Conservation (phyloP, 371 early-diverging fungal species). For the Syncephalastrum racemosum region DNA sequence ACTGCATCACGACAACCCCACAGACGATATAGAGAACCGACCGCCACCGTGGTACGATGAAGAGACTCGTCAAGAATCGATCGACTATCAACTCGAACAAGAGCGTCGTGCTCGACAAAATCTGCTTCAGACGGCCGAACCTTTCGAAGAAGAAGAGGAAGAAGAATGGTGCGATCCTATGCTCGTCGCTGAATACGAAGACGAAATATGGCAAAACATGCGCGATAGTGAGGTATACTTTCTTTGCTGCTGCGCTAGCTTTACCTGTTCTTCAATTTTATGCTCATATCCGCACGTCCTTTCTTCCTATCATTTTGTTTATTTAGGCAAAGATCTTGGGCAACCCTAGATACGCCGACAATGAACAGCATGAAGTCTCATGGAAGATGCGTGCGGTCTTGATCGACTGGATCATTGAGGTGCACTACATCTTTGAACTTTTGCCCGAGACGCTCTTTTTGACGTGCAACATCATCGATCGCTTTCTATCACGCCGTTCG, state of each 20-base stretch:
- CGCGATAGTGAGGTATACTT: constrained; percentile 65
- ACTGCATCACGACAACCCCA: constrained; percentile 1
- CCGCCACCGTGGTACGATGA: not conserved
- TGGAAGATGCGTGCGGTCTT: constrained; percentile 95
- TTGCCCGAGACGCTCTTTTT: constrained; percentile 97
- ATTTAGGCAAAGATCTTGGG: constrained; percentile 64
- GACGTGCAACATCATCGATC: constrained; percentile 95
- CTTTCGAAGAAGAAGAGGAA: not conserved
- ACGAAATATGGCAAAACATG: constrained; percentile 88
- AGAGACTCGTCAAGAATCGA: not conserved
- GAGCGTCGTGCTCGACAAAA: not conserved
- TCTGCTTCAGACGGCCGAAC: constrained; percentile 5
- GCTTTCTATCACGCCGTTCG: constrained; percentile 87
- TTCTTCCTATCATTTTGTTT: too few species aligned
- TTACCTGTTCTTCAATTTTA: not conserved
- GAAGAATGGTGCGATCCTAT: constrained; percentile 66
- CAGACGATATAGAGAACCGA: not conserved
- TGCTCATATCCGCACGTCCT: constrained; percentile 2
- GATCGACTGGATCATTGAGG: constrained; percentile 81
- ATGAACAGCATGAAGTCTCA: constrained; percentile 81
- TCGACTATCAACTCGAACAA: too few species aligned
- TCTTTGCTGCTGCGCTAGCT: not conserved
- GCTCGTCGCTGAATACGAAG: constrained; percentile 90
- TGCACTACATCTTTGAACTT: constrained; percentile 87
- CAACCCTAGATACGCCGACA: constrained; percentile 75